Evolutionary conservation across 2,329 filamentous ascomycete species (phyloP).

Genomic region (Juglanconis oblonga): DNA sequence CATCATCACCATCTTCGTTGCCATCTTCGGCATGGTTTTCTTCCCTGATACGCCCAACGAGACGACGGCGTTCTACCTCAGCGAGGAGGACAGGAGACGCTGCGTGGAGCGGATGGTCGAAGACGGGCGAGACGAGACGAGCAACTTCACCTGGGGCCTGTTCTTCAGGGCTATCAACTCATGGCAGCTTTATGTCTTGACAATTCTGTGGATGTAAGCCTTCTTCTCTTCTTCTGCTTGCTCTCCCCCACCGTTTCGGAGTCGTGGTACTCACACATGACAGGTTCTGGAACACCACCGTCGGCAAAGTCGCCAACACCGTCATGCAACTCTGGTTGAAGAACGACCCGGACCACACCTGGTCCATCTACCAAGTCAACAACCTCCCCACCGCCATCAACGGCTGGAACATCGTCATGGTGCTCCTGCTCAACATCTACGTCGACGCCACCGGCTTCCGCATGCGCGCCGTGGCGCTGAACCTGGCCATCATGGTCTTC

Average conservation of each 20-base stretch:
- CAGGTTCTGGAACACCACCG: constrained; percentile 27
- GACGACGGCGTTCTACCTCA: constrained; percentile 35
- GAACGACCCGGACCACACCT: constrained; percentile 25
- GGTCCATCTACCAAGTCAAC: constrained; percentile 28
- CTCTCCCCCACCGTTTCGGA: background rate
- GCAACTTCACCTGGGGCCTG: constrained; percentile 23
- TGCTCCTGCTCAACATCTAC: constrained; percentile 25
- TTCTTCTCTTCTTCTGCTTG: background rate
- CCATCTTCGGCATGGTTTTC: constrained; percentile 44
- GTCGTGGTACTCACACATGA: background rate
- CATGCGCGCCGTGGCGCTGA: constrained; percentile 30
- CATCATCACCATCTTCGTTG: constrained; percentile 49
- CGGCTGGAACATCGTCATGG: constrained; percentile 28
- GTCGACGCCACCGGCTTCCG: constrained; percentile 31
- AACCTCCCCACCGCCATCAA: constrained; percentile 29
- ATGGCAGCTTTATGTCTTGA: constrained; percentile 28
- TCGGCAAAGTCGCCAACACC: constrained; percentile 27
- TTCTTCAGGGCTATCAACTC: constrained; percentile 22
- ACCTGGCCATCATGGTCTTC: constrained; percentile 28
- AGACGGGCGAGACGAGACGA: constrained; percentile 24
- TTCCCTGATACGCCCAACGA: constrained; percentile 45
- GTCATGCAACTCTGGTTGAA: constrained; percentile 28
- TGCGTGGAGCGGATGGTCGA: constrained; percentile 35
- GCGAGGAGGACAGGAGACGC: constrained; percentile 31
- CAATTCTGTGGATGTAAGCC: constrained; percentile 26